These are phyloP conservation scores for Ophiocytium majus DNA, from an alignment of 352 stramenopile genomes.

Conservation along the genomic window DNA sequence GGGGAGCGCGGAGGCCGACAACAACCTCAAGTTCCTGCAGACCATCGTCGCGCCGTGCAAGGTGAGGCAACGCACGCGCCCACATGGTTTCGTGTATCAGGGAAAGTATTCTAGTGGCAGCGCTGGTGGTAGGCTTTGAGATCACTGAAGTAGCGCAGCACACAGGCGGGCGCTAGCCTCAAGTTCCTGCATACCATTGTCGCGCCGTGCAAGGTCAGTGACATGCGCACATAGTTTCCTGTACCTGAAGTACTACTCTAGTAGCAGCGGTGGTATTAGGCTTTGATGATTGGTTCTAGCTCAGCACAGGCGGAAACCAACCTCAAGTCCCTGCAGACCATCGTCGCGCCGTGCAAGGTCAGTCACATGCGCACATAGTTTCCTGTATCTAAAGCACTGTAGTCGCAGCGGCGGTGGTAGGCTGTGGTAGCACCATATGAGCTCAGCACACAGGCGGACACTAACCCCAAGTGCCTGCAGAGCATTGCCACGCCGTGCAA, in stretches of 20 bases:
- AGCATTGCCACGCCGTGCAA: constrained; percentile 82
- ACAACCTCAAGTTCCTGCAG: constrained; percentile 89
- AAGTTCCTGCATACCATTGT: constrained; percentile 86
- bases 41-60: constrained; percentile 83
- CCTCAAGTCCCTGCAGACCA: constrained; percentile 84
- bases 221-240: neutral
- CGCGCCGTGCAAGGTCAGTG: constrained; percentile 71
- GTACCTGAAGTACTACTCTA: too few relatives aligned
- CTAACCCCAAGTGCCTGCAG: constrained; percentile 87
- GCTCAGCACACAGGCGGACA: too few relatives aligned
- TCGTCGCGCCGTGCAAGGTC: constrained; percentile 77
- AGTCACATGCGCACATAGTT: neutral
- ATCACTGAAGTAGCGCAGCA: too few relatives aligned
- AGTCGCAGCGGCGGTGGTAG: too few relatives aligned
- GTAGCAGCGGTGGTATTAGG: too few relatives aligned
- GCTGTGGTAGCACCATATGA: too few relatives aligned
- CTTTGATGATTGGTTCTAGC: too few relatives aligned
- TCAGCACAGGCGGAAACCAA: constrained; percentile 89
- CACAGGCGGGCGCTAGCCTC: too few relatives aligned
- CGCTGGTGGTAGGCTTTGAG: too few relatives aligned
- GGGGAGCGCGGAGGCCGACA: constrained; percentile 80
- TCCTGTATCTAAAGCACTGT: too few relatives aligned
- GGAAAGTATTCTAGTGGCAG: too few relatives aligned
- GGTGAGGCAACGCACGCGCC: constrained; percentile 22
- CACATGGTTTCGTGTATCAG: neutral